Evolutionary conservation across 164 flowering plant species (phyloP).

Genomic region (Liquidambar formosana): DNA sequence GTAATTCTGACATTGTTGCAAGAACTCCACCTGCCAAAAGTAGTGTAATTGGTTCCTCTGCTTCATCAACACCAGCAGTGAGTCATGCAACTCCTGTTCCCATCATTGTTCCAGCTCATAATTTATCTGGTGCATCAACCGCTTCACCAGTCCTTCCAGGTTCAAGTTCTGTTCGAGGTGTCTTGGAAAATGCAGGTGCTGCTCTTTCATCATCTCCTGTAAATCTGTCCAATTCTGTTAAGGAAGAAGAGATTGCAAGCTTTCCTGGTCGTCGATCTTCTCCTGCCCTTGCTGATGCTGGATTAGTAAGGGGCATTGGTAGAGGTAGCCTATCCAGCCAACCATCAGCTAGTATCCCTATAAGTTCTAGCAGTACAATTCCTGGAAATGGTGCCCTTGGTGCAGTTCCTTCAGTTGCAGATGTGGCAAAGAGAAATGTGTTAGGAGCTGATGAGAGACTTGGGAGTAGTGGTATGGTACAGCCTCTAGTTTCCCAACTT

Average conservation of each 20-base stretch:
- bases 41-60: conserved; percentile 41
- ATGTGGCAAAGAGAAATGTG: conserved; percentile 66
- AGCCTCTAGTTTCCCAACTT: conserved; percentile 61
- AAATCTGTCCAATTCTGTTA: conserved; percentile 44
- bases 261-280: conserved; percentile 69
- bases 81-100: conserved; percentile 42
- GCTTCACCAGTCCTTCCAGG: conserved; percentile 44
- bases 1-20: conserved; percentile 54
- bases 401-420: conserved; percentile 52
- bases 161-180: conserved; percentile 44
- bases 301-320: conserved; percentile 53
- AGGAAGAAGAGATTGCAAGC: conserved; percentile 73
- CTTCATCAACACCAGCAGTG: conserved; percentile 53
- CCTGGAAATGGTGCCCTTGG: conserved; percentile 55
- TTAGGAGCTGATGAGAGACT: conserved; percentile 73
- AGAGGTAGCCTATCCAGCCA: conserved; percentile 59
- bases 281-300: conserved; percentile 65
- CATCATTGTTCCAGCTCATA: conserved; percentile 36
- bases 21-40: conserved; percentile 78
- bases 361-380: conserved; percentile 48
- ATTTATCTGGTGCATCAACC: conserved; percentile 39
- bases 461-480: conserved; percentile 59
- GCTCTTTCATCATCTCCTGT: conserved; percentile 47
- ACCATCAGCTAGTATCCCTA: conserved; percentile 45
- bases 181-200: conserved; percentile 48